Base-by-base conservation (phyloP, 2,329 filamentous ascomycete species). In the Didymella segeticola region DNA sequence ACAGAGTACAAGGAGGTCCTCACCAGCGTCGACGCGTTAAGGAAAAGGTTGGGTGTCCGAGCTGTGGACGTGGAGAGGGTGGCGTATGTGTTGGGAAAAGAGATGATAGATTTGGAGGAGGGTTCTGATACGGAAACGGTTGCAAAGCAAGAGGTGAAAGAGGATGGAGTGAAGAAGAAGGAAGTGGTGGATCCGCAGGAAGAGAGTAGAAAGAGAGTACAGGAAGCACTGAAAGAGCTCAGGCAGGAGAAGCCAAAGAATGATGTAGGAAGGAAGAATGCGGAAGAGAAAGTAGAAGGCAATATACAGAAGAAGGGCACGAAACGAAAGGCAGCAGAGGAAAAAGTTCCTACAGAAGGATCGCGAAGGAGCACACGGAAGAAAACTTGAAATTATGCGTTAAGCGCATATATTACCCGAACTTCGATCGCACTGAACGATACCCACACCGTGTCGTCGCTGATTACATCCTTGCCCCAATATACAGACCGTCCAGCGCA, bases 1-100 rank as follows among this genome's bases (percentile, higher is more conserved):
- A 86, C 86, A 61, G 89, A 93, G 74, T 93, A 92, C 62, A 71
- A 77, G 33, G 72, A 76, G n/a, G 70, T 93, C 20, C 77, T 80
- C 29, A 65, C 69, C 4, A 64, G 55, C 22, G 67, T 79, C 6
- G 30, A 61, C 43, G 55, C 58, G 45, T 19, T 77, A 43, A 58
- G 58, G 42, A 27, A 19, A 50, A 67, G 71, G 29, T 42, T 73
- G 52, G 55, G 53, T 15, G 64, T 71, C 2, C 78, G 73, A 26
- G 87, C 87, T 1, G 78, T 85, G 33, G 85, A 90, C 27, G 75
- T 88, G 5, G 89, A 92, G 72, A 87, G 83, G 69, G 88, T 87
- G 15, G 89, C 89, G 2, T 91, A 86, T 67, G 88, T 90, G 9
- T 69, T 90, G 43, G 83, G 89, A 67, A 85, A 59, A 58, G 64